Percentiles rank a stretch among this genome's conserved stretches.
Evolutionary conservation across 805 yeast genomes (phyloP).

Genomic region (Candida alai): DNA sequence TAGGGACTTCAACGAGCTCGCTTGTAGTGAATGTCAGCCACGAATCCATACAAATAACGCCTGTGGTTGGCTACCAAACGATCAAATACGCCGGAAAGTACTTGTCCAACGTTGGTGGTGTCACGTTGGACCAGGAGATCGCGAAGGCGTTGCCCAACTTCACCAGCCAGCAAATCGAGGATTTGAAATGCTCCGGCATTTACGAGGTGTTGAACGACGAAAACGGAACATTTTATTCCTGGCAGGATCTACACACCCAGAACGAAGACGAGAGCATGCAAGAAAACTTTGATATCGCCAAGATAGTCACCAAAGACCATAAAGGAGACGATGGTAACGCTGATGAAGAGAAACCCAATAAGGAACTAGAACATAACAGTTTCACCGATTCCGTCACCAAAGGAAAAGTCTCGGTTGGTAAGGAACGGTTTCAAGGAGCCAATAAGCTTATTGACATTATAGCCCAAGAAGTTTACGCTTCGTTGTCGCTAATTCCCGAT

Average conservation of each 20-base stretch:
- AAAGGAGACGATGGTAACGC: slow-evolving; percentile 19
- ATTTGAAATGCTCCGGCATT: slow-evolving; percentile 67
- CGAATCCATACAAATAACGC: slow-evolving; percentile 70
- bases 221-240: slow-evolving; percentile 59
- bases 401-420: slow-evolving; percentile 66
- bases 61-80: slow-evolving; percentile 71
- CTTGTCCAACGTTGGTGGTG: slow-evolving; percentile 58
- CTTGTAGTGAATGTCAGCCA: slow-evolving; percentile 79
- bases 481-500: slow-evolving; percentile 59
- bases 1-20: slow-evolving; percentile 61
- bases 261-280: slow-evolving; percentile 38
- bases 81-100: slow-evolving; percentile 50
- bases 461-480: slow-evolving; percentile 49
- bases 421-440: slow-evolving; percentile 83
- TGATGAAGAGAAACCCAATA: slow-evolving; percentile 47
- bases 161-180: slow-evolving; percentile 57
- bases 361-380: slow-evolving; percentile 67
- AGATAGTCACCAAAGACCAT: slow-evolving; percentile 57
- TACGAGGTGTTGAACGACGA: slow-evolving; percentile 77
- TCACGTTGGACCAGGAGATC: slow-evolving; percentile 53
- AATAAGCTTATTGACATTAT: slow-evolving; percentile 54
- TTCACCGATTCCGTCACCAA: slow-evolving; percentile 61
- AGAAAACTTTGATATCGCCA: slow-evolving; percentile 86
- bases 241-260: slow-evolving; percentile 42
- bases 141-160: slow-evolving; percentile 55